Evolutionary conservation across 176 grass and related monocot genomes (phyloP).

Genomic region (Oryza brachyantha): DNA sequence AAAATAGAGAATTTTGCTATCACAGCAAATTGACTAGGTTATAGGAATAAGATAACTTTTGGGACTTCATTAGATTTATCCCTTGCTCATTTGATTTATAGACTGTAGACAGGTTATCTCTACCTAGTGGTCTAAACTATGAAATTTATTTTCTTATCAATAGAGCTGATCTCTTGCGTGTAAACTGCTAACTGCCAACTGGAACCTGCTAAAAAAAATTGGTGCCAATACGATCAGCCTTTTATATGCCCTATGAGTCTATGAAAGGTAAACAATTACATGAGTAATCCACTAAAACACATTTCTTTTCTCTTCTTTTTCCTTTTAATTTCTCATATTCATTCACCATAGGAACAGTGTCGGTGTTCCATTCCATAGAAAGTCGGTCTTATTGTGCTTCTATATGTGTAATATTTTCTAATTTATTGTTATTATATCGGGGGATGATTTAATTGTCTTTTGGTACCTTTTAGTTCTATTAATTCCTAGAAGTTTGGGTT

Average conservation of each 20-base stretch:
- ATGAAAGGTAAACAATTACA: neutral
- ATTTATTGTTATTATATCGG: neutral
- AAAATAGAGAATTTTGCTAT: neutral
- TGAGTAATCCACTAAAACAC: neutral
- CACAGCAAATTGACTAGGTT: neutral
- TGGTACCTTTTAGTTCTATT: neutral
- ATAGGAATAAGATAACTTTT: neutral
- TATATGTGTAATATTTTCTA: neutral
- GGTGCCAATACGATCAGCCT: neutral
- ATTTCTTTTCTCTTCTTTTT: neutral
- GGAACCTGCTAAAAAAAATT: neutral
- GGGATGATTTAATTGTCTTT: neutral
- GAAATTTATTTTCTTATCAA: neutral
- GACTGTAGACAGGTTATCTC: neutral
- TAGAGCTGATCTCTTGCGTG: neutral
- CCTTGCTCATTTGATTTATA: neutral
- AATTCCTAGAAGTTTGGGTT: neutral
- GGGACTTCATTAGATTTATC: neutral
- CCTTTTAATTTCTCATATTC: neutral
- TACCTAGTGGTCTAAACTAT: neutral
- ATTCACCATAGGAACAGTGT: neutral
- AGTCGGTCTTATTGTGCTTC: neutral
- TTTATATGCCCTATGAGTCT: neutral
- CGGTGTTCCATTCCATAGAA: neutral
- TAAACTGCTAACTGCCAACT: neutral